Evolutionary conservation across 345 rosid species (phyloP), one percentile per base, ranked within the genome.

Genomic region (Sisymbrium irio): DNA sequence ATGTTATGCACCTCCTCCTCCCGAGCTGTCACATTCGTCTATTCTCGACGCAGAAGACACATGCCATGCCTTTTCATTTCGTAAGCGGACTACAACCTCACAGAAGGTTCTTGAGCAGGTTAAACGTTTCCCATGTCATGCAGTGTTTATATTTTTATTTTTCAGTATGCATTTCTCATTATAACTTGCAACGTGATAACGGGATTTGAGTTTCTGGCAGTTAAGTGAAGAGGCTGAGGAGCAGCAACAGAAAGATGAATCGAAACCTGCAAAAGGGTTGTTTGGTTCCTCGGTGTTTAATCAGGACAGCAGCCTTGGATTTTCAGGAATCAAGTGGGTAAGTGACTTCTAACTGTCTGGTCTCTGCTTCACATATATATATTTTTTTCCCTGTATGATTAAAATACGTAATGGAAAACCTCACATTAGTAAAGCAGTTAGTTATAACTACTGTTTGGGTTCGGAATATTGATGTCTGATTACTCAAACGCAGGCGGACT

Each of bases 281-380:
- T 51, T 69, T 27, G 82, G 80, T 76, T 80, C 83, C 67, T 73
- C 85, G 62, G 77, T 69, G 36, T 76, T 76, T 55, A 82, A 74
- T 7, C 88, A 86, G 30, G 97, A 95, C 78, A 87, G 87, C 78
- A 92, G 97, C 81, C 88, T 92, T 64, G 99, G 97, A 28, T 77
- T 95, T 40, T 87, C 97, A 67, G 92, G 87, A 80, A 90, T 92
- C 76, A 87, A 92, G 79, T 90, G 99, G 99, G 97, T 91, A 84
- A 51, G 76, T 79, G 19, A 44, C 36, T 36, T 50, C 13, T 10
- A 55, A 9, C 28, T 33, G 19, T n/a, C 5, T 20, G 9, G 22
- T 65, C 41, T 33, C 27, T 65, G 32, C 28, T 17, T 66, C 36
- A 45, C 59, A 45, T 53, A 30, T 27, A 30, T 27, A 37, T 53